Percentiles rank a stretch among this genome's conserved stretches.
Evolutionary conservation across 805 yeast species (phyloP).

Genomic region (Starmerella roubikii): DNA sequence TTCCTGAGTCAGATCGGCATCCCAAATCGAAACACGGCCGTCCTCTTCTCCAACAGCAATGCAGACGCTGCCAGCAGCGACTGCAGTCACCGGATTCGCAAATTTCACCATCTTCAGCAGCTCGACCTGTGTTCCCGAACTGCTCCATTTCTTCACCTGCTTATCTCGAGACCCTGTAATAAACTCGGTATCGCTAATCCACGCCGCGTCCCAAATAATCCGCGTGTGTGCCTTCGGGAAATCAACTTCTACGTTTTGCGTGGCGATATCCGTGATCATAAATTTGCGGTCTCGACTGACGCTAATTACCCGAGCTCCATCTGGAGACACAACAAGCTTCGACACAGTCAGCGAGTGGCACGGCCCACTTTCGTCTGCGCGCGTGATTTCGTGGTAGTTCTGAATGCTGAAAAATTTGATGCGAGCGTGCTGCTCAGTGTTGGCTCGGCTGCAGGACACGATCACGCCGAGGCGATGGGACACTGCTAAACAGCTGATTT

Average conservation of each 20-base stretch:
- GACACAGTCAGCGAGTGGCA: conserved; percentile 74
- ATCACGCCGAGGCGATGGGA: conserved; percentile 49
- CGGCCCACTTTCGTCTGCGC: neutral
- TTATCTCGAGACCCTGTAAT: conserved; percentile 83
- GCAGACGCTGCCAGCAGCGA: conserved; percentile 6
- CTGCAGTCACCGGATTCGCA: conserved; percentile 18
- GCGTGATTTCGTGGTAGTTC: conserved; percentile 40
- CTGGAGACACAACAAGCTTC: conserved; percentile 59
- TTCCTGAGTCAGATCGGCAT: neutral
- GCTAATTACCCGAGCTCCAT: conserved; percentile 48
- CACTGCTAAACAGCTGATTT: conserved; percentile 64
- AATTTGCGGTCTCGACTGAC: conserved; percentile 85
- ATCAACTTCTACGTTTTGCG: conserved; percentile 17
- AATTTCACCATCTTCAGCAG: conserved; percentile 10
- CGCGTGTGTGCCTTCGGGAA: conserved; percentile 73
- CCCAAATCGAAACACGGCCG: conserved; percentile 10
- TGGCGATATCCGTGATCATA: conserved; percentile 50
- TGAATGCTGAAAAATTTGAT: conserved; percentile 55
- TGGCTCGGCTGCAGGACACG: conserved; percentile 88
- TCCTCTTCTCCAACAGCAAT: conserved; percentile 19
- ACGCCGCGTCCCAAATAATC: conserved; percentile 90
- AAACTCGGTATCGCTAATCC: conserved; percentile 42
- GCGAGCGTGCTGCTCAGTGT: conserved; percentile 71
- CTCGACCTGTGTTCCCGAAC: conserved; percentile 4
- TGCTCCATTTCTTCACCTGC: conserved; percentile 36